Conservation (phyloP, 1,284 basidiomycete genomes). For the Chiua sp. region DNA sequence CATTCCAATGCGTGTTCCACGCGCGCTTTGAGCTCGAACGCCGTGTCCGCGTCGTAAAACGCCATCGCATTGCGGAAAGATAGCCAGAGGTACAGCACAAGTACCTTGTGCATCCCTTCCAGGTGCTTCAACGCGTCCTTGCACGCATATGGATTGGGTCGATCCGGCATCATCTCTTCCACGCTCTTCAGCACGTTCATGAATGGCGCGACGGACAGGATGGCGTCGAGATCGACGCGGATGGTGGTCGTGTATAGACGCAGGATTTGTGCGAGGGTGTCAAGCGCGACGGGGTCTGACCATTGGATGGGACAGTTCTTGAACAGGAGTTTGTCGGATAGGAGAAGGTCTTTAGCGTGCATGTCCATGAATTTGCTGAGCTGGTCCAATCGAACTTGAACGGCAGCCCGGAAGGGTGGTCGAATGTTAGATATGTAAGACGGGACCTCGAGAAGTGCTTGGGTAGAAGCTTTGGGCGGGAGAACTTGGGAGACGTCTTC, state of each 20-base stretch:
- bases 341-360: constrained; percentile 45
- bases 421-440: constrained; percentile 55
- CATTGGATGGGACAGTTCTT: constrained; percentile 52
- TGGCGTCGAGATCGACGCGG: constrained; percentile 42
- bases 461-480: constrained; percentile 42
- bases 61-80: constrained; percentile 77
- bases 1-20: constrained; percentile 77
- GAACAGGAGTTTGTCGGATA: constrained; percentile 57
- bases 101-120: constrained; percentile 83
- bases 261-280: constrained; percentile 44
- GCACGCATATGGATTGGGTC: constrained; percentile 8
- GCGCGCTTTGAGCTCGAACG: constrained; percentile 62
- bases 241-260: constrained; percentile 39
- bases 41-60: constrained; percentile 66
- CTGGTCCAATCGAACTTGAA: constrained; percentile 32
- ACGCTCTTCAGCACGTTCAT: constrained; percentile 49
- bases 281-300: constrained; percentile 41
- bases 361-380: constrained; percentile 54
- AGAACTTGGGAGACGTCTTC: constrained; percentile 41
- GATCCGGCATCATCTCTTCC: constrained; percentile 36
- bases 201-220: constrained; percentile 44
- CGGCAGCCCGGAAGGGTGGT: constrained; percentile 48
- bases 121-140: constrained; percentile 51
- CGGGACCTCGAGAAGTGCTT: constrained; percentile 51
- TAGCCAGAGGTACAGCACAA: constrained; percentile 91